Evolutionary conservation across 2,329 filamentous ascomycete species (phyloP).

Genomic region (Paraconiothyrium sp.): DNA sequence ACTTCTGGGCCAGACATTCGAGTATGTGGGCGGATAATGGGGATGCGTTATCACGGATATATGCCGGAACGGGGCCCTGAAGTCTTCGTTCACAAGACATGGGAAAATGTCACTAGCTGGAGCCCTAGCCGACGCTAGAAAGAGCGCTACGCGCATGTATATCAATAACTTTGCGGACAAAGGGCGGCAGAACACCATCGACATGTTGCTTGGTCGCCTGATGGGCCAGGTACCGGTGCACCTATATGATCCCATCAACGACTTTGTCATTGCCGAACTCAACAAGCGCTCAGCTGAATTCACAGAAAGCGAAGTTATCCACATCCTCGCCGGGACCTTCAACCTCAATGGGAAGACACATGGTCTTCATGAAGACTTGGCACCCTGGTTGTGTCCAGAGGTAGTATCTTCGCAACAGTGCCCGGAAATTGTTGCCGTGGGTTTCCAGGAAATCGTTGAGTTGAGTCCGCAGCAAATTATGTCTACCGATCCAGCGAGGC

Average conservation of each 20-base stretch:
- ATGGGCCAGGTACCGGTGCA: slow-evolving; percentile 85
- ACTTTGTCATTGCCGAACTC: slow-evolving; percentile 83
- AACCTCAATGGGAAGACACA: slow-evolving; percentile 90
- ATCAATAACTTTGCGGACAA: slow-evolving; percentile 99
- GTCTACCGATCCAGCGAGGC: slow-evolving; percentile 91
- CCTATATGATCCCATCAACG: slow-evolving; percentile 93
- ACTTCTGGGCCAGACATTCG: slow-evolving; percentile 93
- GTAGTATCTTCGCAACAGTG: slow-evolving; percentile 65
- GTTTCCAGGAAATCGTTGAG: slow-evolving; percentile 98
- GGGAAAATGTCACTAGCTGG: slow-evolving; percentile 97
- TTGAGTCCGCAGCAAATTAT: slow-evolving; percentile 98
- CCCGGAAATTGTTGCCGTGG: slow-evolving; percentile 88
- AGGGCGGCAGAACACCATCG: slow-evolving; percentile 90
- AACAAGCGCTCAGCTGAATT: slow-evolving; percentile 74
- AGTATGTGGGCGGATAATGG: slow-evolving; percentile 98
- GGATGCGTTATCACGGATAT: slow-evolving; percentile 91
- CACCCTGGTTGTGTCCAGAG: slow-evolving; percentile 83
- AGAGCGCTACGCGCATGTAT: slow-evolving; percentile 92
- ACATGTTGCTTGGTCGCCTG: slow-evolving; percentile 85
- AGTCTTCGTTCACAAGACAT: slow-evolving; percentile 91
- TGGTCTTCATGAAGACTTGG: slow-evolving; percentile 81
- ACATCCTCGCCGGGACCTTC: slow-evolving; percentile 88
- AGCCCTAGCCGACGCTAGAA: slow-evolving; percentile 91
- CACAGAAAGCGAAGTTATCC: slow-evolving; percentile 76
- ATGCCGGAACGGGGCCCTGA: slow-evolving; percentile 96